Conservation (phyloP, 1,284 basidiomycete species). For the Heterobasidion irregulare region DNA sequence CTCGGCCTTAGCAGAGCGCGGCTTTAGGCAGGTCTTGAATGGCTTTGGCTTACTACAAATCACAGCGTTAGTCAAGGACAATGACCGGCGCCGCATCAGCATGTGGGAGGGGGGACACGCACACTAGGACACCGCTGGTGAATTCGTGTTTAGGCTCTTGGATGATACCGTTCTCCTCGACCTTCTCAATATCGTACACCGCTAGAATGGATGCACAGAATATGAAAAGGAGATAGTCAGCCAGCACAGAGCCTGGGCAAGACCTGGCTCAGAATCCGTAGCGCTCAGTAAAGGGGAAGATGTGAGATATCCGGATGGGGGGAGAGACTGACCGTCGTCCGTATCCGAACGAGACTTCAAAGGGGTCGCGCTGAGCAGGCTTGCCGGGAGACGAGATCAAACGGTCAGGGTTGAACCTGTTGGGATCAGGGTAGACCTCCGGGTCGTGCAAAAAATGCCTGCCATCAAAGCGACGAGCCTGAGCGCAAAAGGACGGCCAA, state of each 20-base stretch:
- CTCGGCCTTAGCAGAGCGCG: conserved; percentile 46
- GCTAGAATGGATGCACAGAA: conserved; percentile 8
- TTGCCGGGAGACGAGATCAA: conserved; percentile 10
- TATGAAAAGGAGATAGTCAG: conserved; percentile 10
- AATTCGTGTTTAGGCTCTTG: conserved; percentile 10
- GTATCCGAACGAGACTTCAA: conserved; percentile 13
- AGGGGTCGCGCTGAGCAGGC: conserved; percentile 11
- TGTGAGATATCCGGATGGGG: background rate
- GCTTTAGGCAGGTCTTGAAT: conserved; percentile 49
- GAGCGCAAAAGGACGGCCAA: background rate
- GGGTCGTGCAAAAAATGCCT: conserved; percentile 14
- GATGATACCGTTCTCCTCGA: conserved; percentile 8
- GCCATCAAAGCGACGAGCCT: too few relatives aligned
- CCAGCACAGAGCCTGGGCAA: conserved; percentile 10
- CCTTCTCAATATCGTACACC: conserved; percentile 11
- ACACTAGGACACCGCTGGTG: conserved; percentile 11
- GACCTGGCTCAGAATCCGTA: background rate
- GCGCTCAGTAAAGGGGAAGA: too few relatives aligned
- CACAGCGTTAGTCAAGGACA: too few relatives aligned
- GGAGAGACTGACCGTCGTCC: conserved; percentile 1
- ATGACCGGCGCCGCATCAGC: background rate
- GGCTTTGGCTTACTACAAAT: conserved; percentile 48
- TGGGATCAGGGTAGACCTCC: conserved; percentile 11
- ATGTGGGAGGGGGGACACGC: background rate
- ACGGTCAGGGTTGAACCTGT: conserved; percentile 12